Evolutionary conservation across 164 flowering plant genomes (phyloP), one percentile per base, ranked within the genome.

Genomic region (Aristolochia contorta): DNA sequence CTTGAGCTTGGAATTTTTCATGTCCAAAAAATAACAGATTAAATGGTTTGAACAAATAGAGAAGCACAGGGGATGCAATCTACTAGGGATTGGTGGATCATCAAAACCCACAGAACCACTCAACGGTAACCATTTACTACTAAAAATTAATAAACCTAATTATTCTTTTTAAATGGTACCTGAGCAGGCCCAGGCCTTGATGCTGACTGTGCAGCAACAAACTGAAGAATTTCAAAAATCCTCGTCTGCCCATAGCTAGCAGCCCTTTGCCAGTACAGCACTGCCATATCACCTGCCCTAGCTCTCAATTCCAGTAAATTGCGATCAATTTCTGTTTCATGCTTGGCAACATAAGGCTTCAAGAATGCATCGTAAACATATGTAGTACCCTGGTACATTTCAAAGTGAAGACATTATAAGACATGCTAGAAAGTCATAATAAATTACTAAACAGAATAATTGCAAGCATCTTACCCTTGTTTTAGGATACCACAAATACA

Each of bases 331-430:
- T 91, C 96, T 55, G 81, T 76, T 69, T 94, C 97, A 72, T 94
- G 99, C 79, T 85, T 86, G 57, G 88, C 75, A 61, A 91, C 65
- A 68, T 84, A 86, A 56, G 97, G 99, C 58, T 71, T 80, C 63
- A 93, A 85, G 80, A 91, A 90, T n/a, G 96, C 79, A 67, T 84
- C 87, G 72, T 94, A 94, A 16, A 94, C 89, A 70, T 86, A 93
- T 63, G 88, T 69, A 62, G 99, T 84, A 65, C 99, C 99, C 97
- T 93, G 78, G 51, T 50, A 69, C n/a, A 41, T 14, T 54, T 45
- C 24, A 33, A 19, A 59, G 37, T 30, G 32, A 20, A n/a, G 8
- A 33, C 21, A 37, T 23, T 14, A 45, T 6, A 30, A 52, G 58
- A 41, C 2, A 24, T n/a, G 43, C 5, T 20, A 15, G 12, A 48